Base-by-base conservation (phyloP, 495 filamentous ascomycete species). In the Aspergillus mulundensis region DNA sequence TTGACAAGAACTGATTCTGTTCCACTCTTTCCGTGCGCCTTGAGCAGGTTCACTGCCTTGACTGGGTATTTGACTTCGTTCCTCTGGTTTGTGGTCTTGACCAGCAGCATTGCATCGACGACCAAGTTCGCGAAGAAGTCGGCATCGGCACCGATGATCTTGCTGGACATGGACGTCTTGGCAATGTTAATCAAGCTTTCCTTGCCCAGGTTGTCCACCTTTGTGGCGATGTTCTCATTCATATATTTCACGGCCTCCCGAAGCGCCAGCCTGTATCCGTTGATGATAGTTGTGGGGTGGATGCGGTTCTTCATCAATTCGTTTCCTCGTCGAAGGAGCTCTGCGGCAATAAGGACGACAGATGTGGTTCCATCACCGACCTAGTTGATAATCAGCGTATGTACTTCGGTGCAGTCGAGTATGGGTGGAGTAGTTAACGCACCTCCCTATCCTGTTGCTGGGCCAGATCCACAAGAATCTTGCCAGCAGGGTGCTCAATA, bases 261-360 rank as follows among this genome's bases (percentile, higher is more conserved):
- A 57, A 99, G 83, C 56, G 94, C 94, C 61, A 99, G 83, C 60
- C 94, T 82, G 79, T 97, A 99, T 64, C 94, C 94, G 59, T 89
- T 97, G 71, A 99, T 99, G 74, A 98, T 97, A 50, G 94, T 99
- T 21, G 94, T 99, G 50, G 94, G 95, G 75, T 99, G 94, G 84
- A 99, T 97, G 70, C 91, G 89, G 82, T 97, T 97, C 81, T 94
- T 95, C 87, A 97, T 91, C 59, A 99, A 82, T 75, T 99, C 94
- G 80, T 97, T 99, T 38, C 84, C 94, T 76, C 94, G 84, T 66
- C 87, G 83, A 61, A 99, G 81, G 61, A 99, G 89, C 77, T 99
- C 94, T 57, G 95, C 87, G 49, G 94, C 94, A 71, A 99, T 96
- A 47, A 99, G 81, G 42, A 99, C 94, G 42, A 99, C 95, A 28